These are phyloP conservation scores for Rhododendron molle DNA, from an alignment of 148 eudicot genomes.

Conservation along the genomic window DNA sequence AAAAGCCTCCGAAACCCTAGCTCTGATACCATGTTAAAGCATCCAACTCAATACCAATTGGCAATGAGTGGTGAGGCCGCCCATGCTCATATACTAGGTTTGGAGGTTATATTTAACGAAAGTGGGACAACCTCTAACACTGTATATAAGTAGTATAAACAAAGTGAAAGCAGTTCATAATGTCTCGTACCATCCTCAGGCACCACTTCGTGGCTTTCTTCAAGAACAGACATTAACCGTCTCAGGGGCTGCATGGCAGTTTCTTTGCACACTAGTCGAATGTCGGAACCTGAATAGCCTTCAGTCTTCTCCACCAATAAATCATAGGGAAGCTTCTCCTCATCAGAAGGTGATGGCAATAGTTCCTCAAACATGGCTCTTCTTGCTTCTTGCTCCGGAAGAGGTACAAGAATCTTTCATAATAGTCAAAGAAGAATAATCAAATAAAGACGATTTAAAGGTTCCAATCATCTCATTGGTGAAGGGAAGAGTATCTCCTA, in stretches of 20 bases:
- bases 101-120: no score
- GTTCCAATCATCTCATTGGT: slow-evolving; percentile 2
- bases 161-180: not conserved
- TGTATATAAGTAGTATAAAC: not conserved
- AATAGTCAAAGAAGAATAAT: slow-evolving; percentile 9
- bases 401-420: slow-evolving; percentile 86
- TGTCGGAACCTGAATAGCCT: slow-evolving; percentile 94
- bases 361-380: slow-evolving; percentile 86
- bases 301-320: slow-evolving; percentile 70
- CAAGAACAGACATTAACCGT: slow-evolving; percentile 72
- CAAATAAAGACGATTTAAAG: not conserved
- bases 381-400: slow-evolving; percentile 94
- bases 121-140: no score
- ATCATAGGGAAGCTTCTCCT: slow-evolving; percentile 66
- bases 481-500: slow-evolving; percentile 18
- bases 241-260: slow-evolving; percentile 99
- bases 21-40: no score
- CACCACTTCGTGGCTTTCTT: slow-evolving; percentile 53
- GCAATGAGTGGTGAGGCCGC: no score
- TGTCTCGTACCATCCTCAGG: slow-evolving; percentile 76
- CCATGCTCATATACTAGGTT: no score
- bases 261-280: slow-evolving; percentile 90
- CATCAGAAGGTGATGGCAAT: slow-evolving; percentile 46
- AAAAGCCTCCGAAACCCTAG: no score
- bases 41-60: no score